A percentile compares a stretch with the other conserved stretches of the same genome.
Evolutionary conservation across 2,329 filamentous ascomycete genomes (phyloP).

Genomic region (Fonsecaea pugnacius): DNA sequence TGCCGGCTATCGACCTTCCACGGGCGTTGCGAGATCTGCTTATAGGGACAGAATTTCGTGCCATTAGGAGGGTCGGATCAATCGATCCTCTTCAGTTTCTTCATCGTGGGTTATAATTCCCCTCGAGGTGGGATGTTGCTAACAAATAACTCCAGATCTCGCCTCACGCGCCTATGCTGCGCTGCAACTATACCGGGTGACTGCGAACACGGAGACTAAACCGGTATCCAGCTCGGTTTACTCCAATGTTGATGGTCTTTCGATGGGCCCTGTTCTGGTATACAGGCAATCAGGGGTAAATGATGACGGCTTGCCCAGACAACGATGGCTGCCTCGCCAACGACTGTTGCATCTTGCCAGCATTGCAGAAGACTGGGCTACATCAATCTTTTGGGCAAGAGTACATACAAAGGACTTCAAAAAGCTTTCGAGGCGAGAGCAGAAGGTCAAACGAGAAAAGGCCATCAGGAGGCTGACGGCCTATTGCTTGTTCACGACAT

Average conservation of each 20-base stretch:
- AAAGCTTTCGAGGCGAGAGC: conserved; percentile 10
- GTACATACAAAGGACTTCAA: neutral
- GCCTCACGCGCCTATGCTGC: conserved; percentile 25
- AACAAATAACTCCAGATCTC: conserved; percentile 21
- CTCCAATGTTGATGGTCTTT: neutral
- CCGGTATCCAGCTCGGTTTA: neutral
- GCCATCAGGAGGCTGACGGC: conserved; percentile 11
- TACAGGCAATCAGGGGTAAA: conserved; percentile 9
- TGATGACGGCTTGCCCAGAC: neutral
- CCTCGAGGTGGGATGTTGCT: neutral
- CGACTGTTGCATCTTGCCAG: neutral
- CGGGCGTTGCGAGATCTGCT: conserved; percentile 8
- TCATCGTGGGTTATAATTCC: conserved; percentile 15
- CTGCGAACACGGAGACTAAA: neutral
- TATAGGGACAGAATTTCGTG: conserved; percentile 5
- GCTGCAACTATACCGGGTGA: conserved; percentile 16
- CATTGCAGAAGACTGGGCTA: neutral
- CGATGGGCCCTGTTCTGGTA: conserved; percentile 19
- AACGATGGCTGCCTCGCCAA: neutral
- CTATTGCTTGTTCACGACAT: conserved; percentile 27
- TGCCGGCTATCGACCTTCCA: conserved; percentile 17
- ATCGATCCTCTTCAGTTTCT: conserved; percentile 18
- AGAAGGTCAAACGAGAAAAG: conserved; percentile 6
- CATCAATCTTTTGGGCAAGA: conserved; percentile 4
- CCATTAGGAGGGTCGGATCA: neutral